Conservation (phyloP, 1,284 basidiomycete species). For the Prillingera fragicola region DNA sequence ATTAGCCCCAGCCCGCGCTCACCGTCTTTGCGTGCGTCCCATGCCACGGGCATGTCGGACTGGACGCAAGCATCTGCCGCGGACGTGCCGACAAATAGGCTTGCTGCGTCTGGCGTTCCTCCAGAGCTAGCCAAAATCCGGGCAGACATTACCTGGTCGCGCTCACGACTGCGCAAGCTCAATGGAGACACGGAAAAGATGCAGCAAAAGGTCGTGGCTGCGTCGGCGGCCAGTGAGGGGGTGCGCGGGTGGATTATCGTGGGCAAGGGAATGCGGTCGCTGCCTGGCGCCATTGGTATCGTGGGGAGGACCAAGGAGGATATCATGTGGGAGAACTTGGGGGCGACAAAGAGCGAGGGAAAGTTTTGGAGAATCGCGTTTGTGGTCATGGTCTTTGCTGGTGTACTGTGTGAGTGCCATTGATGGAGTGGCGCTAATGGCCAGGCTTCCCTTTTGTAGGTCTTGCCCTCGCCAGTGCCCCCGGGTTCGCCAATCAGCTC, state of each 20-base stretch:
- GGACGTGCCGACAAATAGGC: no score
- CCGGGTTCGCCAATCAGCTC: constrained; percentile 62
- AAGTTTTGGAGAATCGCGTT: constrained; percentile 58
- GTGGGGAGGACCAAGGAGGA: constrained; percentile 73
- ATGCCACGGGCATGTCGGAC: no score
- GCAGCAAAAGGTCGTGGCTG: constrained; percentile 58
- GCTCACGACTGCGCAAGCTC: constrained; percentile 45
- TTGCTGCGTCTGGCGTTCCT: no score
- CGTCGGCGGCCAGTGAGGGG: constrained; percentile 55
- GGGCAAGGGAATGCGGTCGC: constrained; percentile 59
- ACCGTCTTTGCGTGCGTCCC: no score
- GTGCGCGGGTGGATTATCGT: constrained; percentile 67
- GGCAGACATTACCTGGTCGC: constrained; percentile 4
- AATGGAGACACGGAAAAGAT: constrained; percentile 62
- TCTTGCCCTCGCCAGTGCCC: constrained; percentile 60
- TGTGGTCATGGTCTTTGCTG: constrained; percentile 55
- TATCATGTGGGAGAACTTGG: constrained; percentile 69
- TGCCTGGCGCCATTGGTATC: constrained; percentile 63
- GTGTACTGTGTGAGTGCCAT: constrained; percentile 56
- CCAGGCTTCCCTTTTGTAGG: constrained; percentile 64
- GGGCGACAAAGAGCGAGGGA: constrained; percentile 55
- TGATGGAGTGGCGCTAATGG: constrained; percentile 16
- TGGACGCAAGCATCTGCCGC: no score
- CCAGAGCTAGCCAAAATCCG: not conserved
- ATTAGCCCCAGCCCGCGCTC: no score